These are phyloP conservation scores for Friedmanniomyces simplex DNA, from an alignment of 495 filamentous ascomycete species.

Conservation along the genomic window DNA sequence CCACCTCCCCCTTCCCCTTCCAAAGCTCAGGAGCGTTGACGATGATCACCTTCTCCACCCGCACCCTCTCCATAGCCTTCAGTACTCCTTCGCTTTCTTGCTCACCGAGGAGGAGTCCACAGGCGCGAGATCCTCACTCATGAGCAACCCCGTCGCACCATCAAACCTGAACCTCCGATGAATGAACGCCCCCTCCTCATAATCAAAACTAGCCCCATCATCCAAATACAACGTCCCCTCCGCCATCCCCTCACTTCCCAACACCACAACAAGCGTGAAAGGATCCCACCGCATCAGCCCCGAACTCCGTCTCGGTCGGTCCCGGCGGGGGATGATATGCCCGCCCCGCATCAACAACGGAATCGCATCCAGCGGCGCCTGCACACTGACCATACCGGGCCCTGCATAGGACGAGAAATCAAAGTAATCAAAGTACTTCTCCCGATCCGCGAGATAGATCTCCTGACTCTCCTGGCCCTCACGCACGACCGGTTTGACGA, in stretches of 20 bases:
- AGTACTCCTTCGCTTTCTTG: slow-evolving; percentile 58
- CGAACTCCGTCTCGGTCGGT: slow-evolving; percentile 71
- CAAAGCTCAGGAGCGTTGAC: slow-evolving; percentile 66
- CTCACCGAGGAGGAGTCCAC: slow-evolving; percentile 38
- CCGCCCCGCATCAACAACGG: slow-evolving; percentile 87
- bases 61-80: slow-evolving; percentile 63
- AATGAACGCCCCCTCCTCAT: slow-evolving; percentile 72
- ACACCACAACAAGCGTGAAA: slow-evolving; percentile 75
- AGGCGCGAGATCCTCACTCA: slow-evolving; percentile 40
- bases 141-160: slow-evolving; percentile 42
- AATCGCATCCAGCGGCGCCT: slow-evolving; percentile 72
- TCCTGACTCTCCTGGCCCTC: slow-evolving; percentile 62
- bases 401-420: slow-evolving; percentile 66
- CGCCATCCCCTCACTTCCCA: slow-evolving; percentile 61
- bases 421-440: slow-evolving; percentile 91
- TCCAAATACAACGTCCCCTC: slow-evolving; percentile 82
- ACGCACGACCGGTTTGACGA: slow-evolving; percentile 75
- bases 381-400: slow-evolving; percentile 49
- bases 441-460: slow-evolving; percentile 76
- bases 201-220: slow-evolving; percentile 88
- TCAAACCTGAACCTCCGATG: slow-evolving; percentile 65
- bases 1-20: slow-evolving; percentile 56
- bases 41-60: slow-evolving; percentile 72
- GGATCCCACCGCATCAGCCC: slow-evolving; percentile 89
- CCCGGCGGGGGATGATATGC: slow-evolving; percentile 81